Percentiles rank a stretch among this genome's conserved stretches.
Evolutionary conservation across 805 yeast species (phyloP).

Genomic region (Lipomyces sp.): DNA sequence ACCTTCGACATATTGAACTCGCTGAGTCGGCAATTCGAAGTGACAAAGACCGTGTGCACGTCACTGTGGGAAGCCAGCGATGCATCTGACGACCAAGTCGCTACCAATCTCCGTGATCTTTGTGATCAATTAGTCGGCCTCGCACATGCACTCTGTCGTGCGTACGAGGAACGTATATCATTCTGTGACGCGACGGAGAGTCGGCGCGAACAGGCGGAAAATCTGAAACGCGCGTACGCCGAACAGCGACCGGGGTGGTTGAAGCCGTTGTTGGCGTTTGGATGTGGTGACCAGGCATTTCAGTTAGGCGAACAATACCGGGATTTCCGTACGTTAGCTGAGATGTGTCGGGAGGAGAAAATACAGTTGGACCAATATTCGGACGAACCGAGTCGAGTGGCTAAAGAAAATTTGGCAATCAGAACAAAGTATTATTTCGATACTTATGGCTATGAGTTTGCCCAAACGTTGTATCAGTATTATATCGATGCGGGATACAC

Average conservation of each 20-base stretch:
- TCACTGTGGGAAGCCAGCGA: constrained; percentile 30
- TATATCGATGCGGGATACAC: constrained; percentile 60
- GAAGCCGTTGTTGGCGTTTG: constrained; percentile 55
- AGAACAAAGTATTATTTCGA: constrained; percentile 54
- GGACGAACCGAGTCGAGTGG: constrained; percentile 9
- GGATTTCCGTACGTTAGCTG: constrained; percentile 69
- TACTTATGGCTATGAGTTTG: constrained; percentile 71
- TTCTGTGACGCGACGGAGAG: constrained; percentile 33
- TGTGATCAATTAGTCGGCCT: constrained; percentile 45
- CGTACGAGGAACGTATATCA: constrained; percentile 37
- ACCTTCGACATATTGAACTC: constrained; percentile 36
- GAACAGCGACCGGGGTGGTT: constrained; percentile 61
- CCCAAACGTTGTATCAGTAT: constrained; percentile 62
- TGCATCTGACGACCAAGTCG: constrained; percentile 26
- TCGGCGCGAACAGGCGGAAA: constrained; percentile 24
- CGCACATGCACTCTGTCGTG: constrained; percentile 52
- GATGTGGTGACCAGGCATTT: constrained; percentile 59
- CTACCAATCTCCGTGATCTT: constrained; percentile 27
- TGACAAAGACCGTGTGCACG: constrained; percentile 26
- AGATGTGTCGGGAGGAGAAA: constrained; percentile 43
- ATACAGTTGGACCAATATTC: constrained; percentile 15
- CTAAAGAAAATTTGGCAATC: constrained; percentile 23
- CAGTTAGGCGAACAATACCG: constrained; percentile 65
- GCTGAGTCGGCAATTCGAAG: constrained; percentile 39
- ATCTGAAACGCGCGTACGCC: constrained; percentile 35